Conservation (phyloP, 2,329 filamentous ascomycete species). For the Beauveria scarabaeidicola region DNA sequence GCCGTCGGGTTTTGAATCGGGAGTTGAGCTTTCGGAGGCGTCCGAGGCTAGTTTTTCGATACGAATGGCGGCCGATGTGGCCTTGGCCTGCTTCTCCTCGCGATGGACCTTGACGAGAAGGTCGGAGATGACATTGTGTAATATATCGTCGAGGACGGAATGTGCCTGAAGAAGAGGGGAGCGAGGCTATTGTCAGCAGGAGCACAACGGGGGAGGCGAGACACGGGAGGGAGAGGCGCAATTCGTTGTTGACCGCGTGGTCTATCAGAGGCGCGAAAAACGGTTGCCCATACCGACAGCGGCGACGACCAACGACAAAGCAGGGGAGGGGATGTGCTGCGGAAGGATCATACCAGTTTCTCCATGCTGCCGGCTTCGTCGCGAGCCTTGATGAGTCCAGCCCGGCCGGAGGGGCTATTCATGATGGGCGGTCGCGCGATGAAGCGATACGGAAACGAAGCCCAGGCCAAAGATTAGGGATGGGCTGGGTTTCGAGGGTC, state of each 20-base stretch:
- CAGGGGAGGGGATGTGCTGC: background rate
- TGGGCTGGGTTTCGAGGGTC: conserved; percentile 7
- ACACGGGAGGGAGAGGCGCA: background rate
- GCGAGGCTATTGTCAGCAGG: background rate
- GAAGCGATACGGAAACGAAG: conserved; percentile 2
- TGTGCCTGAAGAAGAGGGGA: conserved; percentile 38
- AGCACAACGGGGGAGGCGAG: background rate
- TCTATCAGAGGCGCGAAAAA: background rate
- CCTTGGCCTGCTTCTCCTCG: conserved; percentile 68
- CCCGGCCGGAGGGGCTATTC: conserved; percentile 42
- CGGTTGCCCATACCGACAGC: background rate
- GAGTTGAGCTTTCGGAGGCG: conserved; percentile 42
- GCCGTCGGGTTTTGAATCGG: conserved; percentile 47
- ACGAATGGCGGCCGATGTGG: conserved; percentile 54
- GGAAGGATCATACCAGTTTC: conserved; percentile 46
- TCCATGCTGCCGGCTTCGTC: conserved; percentile 46
- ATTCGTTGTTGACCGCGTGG: background rate
- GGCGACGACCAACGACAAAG: background rate
- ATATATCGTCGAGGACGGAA: conserved; percentile 62
- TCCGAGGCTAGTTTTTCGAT: conserved; percentile 55
- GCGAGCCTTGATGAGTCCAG: conserved; percentile 47
- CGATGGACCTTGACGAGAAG: conserved; percentile 67
- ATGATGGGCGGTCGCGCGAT: conserved; percentile 20
- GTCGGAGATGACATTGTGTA: conserved; percentile 71
- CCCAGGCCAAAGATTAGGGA: background rate